Conservation (phyloP, 805 yeast genomes). For the Blastobotrys americana region DNA sequence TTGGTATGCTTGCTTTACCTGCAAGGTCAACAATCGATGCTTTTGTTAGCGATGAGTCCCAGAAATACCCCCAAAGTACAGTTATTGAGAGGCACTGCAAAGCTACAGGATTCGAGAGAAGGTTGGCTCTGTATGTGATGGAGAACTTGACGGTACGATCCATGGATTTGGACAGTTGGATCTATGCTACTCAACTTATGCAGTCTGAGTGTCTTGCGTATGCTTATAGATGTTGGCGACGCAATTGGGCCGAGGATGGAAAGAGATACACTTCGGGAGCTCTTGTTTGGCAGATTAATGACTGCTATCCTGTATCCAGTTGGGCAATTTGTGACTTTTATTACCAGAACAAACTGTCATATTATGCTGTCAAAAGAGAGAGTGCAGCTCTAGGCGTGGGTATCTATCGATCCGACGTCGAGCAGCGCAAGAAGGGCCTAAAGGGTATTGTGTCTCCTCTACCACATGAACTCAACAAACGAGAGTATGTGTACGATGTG, state of each 20-base stretch:
- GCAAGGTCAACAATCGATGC: conserved; percentile 31
- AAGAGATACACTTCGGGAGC: conserved; percentile 39
- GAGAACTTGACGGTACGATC: conserved; percentile 37
- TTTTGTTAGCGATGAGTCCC: conserved; percentile 34
- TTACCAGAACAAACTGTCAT: conserved; percentile 40
- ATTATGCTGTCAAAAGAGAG: conserved; percentile 42
- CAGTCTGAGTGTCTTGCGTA: conserved; percentile 44
- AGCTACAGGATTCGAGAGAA: conserved; percentile 42
- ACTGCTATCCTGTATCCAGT: conserved; percentile 47
- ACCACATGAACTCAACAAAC: conserved; percentile 25
- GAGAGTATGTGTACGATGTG: conserved; percentile 30
- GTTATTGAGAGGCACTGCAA: conserved; percentile 43
- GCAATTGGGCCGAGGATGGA: conserved; percentile 38
- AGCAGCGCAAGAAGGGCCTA: conserved; percentile 15
- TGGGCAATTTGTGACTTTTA: conserved; percentile 44
- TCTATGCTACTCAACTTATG: conserved; percentile 46
- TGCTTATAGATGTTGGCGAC: conserved; percentile 42
- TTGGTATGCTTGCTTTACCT: conserved; percentile 48
- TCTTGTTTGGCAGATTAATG: conserved; percentile 49
- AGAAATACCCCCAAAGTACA: conserved; percentile 40
- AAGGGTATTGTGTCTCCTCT: conserved; percentile 17
- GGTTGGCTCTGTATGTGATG: conserved; percentile 40
- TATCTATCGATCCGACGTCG: conserved; percentile 27
- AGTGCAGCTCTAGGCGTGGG: conserved; percentile 32
- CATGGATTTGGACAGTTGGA: conserved; percentile 38